Evolutionary conservation across 768 basidiomycete species (phyloP).

Genomic region (Amanita brunnescens): DNA sequence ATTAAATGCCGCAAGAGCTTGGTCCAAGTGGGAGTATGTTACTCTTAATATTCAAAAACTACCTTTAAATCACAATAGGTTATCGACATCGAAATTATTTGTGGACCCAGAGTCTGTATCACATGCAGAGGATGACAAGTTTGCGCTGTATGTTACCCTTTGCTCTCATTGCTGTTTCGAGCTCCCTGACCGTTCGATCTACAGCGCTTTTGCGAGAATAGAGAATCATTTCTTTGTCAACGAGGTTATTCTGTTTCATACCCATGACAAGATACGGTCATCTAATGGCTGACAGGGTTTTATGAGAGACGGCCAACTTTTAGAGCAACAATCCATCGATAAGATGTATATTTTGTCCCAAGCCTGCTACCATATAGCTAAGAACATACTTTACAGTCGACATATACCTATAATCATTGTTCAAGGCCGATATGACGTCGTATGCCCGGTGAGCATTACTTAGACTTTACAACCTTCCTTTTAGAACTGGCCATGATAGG

Average conservation of each 20-base stretch:
- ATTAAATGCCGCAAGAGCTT: constrained; percentile 68
- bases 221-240: constrained; percentile 92
- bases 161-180: background rate
- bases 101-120: constrained; percentile 63
- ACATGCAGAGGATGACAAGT: constrained; percentile 62
- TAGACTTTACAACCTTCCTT: background rate
- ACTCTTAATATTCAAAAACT: background rate
- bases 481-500: constrained; percentile 26
- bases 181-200: background rate
- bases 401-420: constrained; percentile 79
- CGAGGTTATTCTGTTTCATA: constrained; percentile 32
- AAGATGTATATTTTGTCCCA: constrained; percentile 55
- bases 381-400: constrained; percentile 43
- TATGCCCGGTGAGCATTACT: constrained; percentile 61
- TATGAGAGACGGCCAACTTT: constrained; percentile 80
- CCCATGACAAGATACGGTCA: background rate
- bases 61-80: constrained; percentile 33
- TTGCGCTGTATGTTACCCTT: constrained; percentile 60
- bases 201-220: constrained; percentile 77
- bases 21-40: constrained; percentile 87
- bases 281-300: constrained; percentile 48
- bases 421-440: constrained; percentile 84
- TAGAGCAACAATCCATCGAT: constrained; percentile 76
- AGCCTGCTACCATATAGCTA: background rate
- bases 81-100: constrained; percentile 70